Evolutionary conservation across 108 stramenopile genomes (phyloP).

Genomic region (Seminavis robusta): DNA sequence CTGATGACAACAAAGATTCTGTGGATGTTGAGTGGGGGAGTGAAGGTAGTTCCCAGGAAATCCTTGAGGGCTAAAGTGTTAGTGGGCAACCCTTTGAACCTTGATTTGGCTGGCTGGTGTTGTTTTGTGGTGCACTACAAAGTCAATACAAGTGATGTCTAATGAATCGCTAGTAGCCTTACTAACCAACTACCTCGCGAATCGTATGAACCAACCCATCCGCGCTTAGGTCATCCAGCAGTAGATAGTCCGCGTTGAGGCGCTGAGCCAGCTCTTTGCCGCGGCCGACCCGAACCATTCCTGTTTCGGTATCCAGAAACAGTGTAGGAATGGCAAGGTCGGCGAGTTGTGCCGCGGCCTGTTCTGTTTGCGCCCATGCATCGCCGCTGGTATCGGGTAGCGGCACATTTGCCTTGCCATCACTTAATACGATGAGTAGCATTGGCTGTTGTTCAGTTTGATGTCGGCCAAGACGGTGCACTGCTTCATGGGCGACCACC

Average conservation of each 20-base stretch:
- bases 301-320: slow-evolving; percentile 12
- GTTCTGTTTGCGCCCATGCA: slow-evolving; percentile 13
- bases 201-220: slow-evolving; percentile 17
- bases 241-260: slow-evolving; percentile 7
- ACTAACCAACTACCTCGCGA: too few species aligned
- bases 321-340: slow-evolving; percentile 9
- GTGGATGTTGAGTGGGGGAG: too few species aligned
- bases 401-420: slow-evolving; percentile 21
- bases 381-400: neutral
- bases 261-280: slow-evolving; percentile 11
- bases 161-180: too few species aligned
- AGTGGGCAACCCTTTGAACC: too few species aligned
- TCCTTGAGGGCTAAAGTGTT: too few species aligned
- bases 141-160: too few species aligned
- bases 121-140: too few species aligned
- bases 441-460: slow-evolving; percentile 4
- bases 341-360: neutral
- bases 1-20: too few species aligned
- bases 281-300: slow-evolving; percentile 9
- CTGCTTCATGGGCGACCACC: neutral
- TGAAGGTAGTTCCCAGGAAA: too few species aligned
- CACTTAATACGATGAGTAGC: slow-evolving; percentile 8
- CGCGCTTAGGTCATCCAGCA: slow-evolving; percentile 9
- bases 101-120: too few species aligned
- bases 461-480: neutral